Base-by-base conservation (phyloP, 345 rosid genomes). In the Eucalyptus viminalis region DNA sequence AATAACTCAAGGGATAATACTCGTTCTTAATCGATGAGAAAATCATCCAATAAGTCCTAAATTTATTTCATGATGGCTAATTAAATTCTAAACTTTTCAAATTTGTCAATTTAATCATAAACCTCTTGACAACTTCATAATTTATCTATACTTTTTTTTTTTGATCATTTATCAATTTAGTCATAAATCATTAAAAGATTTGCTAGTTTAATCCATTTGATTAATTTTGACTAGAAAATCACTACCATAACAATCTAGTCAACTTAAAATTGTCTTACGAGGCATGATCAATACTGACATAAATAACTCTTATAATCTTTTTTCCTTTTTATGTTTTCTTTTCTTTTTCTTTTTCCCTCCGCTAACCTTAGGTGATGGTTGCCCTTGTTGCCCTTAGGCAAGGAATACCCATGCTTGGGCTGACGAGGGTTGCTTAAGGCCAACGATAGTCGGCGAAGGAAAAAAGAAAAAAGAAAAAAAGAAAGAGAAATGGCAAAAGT, bases 331-430 rank as follows among this genome's bases (percentile, higher is more conserved):
- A 2, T 34, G 34, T 54, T 5, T 0, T 15, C 1, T 19, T 54
- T 54, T 54, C 27, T 54, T 56, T 56, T 21, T 24, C 12, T 9
- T 56, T 56, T 22, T 9, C 29, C 62, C 10, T 53, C 4, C 1
- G 5, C 56, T 53, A 53, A 53, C 56, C 56, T 53, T 56, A 9
- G 12, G 27, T 1, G 3, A 56, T 21, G 62, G 62, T 24, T 56
- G 12, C 62, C 27, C 62, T 2, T 6, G 16, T 3, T 0, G 15
- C 7, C 67, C 31, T 60, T 24, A 13, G 15, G 16, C 31, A 13
- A 3, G 62, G 62, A 22, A 56, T 2, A 24, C 62, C 6, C 3
- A 0, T 0, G 13, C 6, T 24, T 21, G 27, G 0, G 12, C 3
- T 56, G 13, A 27, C 4, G 1, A 56, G 6, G 62, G 62, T 56